phyloP scores from a whole-genome alignment of 176 grass and related monocot species.

The Lolium perenne region DNA sequence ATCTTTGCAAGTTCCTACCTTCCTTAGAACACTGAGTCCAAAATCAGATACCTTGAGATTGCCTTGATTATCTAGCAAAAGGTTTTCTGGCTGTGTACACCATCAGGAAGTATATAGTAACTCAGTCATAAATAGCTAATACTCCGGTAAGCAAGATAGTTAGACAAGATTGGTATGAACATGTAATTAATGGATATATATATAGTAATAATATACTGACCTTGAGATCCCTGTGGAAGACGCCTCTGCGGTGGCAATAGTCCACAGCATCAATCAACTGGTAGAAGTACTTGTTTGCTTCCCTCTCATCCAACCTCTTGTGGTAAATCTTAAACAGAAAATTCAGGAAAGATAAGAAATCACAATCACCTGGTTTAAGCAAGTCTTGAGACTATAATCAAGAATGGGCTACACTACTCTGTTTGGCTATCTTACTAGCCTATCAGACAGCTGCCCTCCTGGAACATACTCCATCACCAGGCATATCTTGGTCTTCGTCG shows the following conservation, averaged over 20 bases:
- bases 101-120: conserved; percentile 26
- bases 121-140: not conserved
- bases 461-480: conserved; percentile 84
- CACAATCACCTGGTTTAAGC: not conserved
- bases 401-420: not conserved
- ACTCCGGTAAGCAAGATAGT: not conserved
- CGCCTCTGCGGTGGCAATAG: conserved; percentile 72
- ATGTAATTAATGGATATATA: not conserved
- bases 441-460: conserved; percentile 78
- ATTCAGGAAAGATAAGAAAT: conserved; percentile 16
- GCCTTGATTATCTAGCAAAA: conserved; percentile 68
- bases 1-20: conserved; percentile 41
- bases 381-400: not conserved
- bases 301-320: conserved; percentile 58
- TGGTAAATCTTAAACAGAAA: conserved; percentile 56
- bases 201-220: conserved; percentile 19
- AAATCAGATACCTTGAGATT: conserved; percentile 84
- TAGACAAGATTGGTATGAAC: not conserved
- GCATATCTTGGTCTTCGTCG: conserved; percentile 76
- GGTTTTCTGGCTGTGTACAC: conserved; percentile 70
- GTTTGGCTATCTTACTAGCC: conserved; percentile 55
- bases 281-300: conserved; percentile 81
- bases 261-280: conserved; percentile 81
- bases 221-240: conserved; percentile 85
- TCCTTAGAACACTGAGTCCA: conserved; percentile 61